Conservation (phyloP, 345 rosid species). For the Arabis hirsuta region DNA sequence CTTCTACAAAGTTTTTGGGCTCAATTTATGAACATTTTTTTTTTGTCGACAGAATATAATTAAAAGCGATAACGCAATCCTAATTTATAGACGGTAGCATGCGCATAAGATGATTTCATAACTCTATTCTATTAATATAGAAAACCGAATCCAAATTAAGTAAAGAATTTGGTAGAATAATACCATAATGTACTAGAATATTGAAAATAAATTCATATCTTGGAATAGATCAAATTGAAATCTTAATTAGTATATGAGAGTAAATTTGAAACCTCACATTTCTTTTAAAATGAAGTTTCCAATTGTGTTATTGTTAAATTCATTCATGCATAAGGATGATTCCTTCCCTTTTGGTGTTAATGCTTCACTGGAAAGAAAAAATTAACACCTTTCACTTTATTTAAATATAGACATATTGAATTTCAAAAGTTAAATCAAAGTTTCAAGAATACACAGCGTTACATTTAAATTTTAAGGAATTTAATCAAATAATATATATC, state of each 20-base stretch:
- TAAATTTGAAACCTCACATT: not conserved
- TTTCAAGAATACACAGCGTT: not conserved
- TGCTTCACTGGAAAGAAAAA: slow-evolving; percentile 4
- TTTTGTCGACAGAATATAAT: not conserved
- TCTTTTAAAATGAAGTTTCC: slow-evolving; percentile 21
- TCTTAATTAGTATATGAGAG: not conserved
- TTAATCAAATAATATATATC: not conserved
- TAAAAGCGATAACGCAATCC: not conserved
- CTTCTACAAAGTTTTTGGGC: slow-evolving; percentile 2
- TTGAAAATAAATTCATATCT: not conserved
- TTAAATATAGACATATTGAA: not conserved
- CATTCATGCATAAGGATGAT: not conserved
- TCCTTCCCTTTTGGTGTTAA: not conserved
- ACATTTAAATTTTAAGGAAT: too few relatives aligned
- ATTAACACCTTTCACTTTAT: not conserved
- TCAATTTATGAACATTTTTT: not conserved
- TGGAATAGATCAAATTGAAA: not conserved
- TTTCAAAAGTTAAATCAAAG: not conserved
- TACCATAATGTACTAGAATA: not conserved
- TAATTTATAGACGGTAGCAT: slow-evolving; percentile 19
- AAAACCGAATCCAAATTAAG: slow-evolving; percentile 15
- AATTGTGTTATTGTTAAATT: not conserved
- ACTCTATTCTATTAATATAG: not conserved
- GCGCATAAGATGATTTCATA: slow-evolving; percentile 2
- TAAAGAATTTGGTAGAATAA: slow-evolving; percentile 4